Percentiles rank a stretch among this genome's conserved stretches.
Conservation (phyloP, 495 filamentous ascomycete species). For the Hypoxylon rickii region DNA sequence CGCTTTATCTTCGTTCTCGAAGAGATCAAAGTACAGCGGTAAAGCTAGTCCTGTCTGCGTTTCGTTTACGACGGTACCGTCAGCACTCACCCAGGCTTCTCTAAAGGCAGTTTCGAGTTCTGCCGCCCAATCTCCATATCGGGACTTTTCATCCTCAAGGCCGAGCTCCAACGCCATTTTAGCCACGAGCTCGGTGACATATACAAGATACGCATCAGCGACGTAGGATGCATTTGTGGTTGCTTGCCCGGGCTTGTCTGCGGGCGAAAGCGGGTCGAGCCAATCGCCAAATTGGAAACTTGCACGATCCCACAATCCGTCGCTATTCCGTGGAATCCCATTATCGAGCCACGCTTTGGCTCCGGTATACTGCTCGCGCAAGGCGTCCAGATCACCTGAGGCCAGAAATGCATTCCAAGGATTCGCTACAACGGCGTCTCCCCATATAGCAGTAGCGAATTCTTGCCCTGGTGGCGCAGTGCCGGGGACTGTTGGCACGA, state of each 20-base stretch:
- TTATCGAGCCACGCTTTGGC: slow-evolving; percentile 53
- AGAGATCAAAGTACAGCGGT: slow-evolving; percentile 50
- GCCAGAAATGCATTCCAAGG: slow-evolving; percentile 51
- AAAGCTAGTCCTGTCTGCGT: slow-evolving; percentile 56
- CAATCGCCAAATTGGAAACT: slow-evolving; percentile 56
- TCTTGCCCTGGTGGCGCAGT: slow-evolving; percentile 1
- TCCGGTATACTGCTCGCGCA: slow-evolving; percentile 49
- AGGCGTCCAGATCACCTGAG: slow-evolving; percentile 48
- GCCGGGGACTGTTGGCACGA: slow-evolving; percentile 47
- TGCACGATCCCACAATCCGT: slow-evolving; percentile 45
- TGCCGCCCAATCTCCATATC: slow-evolving; percentile 35
- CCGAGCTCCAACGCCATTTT: slow-evolving; percentile 41
- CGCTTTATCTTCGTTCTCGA: slow-evolving; percentile 3
- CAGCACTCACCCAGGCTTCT: slow-evolving; percentile 45
- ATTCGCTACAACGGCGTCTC: slow-evolving; percentile 49
- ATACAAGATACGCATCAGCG: slow-evolving; percentile 57
- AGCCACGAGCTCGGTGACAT: slow-evolving; percentile 46
- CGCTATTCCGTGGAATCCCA: slow-evolving; percentile 48
- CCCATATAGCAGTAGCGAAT: slow-evolving; percentile 49
- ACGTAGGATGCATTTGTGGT: slow-evolving; percentile 50
- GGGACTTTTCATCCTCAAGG: slow-evolving; percentile 29
- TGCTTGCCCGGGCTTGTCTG: slow-evolving; percentile 44
- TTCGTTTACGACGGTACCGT: slow-evolving; percentile 47
- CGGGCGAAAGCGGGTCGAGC: slow-evolving; percentile 56
- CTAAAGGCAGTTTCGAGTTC: slow-evolving; percentile 45